Percentiles rank a stretch among this genome's conserved stretches.
These are phyloP conservation scores for Atalantia buxifolia DNA, from an alignment of 345 rosid species.

Conservation along the genomic window DNA sequence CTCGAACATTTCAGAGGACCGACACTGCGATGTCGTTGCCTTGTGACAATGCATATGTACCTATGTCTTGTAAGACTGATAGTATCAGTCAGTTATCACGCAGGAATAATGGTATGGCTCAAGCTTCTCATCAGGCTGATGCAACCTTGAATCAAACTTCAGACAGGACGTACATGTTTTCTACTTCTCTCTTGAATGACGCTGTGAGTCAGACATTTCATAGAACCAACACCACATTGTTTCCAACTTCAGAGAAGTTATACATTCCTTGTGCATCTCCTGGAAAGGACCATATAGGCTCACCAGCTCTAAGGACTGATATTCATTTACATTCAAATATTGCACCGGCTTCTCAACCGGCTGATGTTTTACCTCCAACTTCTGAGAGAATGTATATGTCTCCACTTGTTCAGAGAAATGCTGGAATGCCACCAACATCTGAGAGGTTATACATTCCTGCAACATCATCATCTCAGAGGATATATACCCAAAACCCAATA, in stretches of 20 bases:
- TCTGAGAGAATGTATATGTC: conserved; percentile 29
- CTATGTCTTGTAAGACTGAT: conserved; percentile 21
- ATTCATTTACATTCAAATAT: conserved; percentile 15
- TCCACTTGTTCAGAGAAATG: conserved; percentile 25
- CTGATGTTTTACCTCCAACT: conserved; percentile 5
- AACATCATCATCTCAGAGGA: conserved; percentile 28
- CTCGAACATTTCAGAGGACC: conserved; percentile 16
- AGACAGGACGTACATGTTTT: conserved; percentile 22
- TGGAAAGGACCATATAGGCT: conserved; percentile 24
- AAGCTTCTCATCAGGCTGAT: conserved; percentile 13
- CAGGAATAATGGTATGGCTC: conserved; percentile 14
- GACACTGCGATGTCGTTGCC: conserved; percentile 17
- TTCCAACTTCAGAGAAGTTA: conserved; percentile 30
- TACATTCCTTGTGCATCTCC: conserved; percentile 23
- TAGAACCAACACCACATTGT: conserved; percentile 20
- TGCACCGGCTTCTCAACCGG: conserved; percentile 9
- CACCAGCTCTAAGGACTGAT: conserved; percentile 24
- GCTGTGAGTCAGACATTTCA: conserved; percentile 25
- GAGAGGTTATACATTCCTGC: conserved; percentile 34
- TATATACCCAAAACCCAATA: conserved; percentile 29
- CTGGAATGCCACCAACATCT: conserved; percentile 11
- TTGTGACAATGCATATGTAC: conserved; percentile 13
- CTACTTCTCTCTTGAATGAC: conserved; percentile 26
- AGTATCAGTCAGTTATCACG: conserved; percentile 11
- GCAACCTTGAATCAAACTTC: conserved; percentile 18